A percentile compares a stretch with the other conserved stretches of the same genome.
phyloP scores from a whole-genome alignment of 2,329 filamentous ascomycete genomes.

The Cordyceps cicadae region DNA sequence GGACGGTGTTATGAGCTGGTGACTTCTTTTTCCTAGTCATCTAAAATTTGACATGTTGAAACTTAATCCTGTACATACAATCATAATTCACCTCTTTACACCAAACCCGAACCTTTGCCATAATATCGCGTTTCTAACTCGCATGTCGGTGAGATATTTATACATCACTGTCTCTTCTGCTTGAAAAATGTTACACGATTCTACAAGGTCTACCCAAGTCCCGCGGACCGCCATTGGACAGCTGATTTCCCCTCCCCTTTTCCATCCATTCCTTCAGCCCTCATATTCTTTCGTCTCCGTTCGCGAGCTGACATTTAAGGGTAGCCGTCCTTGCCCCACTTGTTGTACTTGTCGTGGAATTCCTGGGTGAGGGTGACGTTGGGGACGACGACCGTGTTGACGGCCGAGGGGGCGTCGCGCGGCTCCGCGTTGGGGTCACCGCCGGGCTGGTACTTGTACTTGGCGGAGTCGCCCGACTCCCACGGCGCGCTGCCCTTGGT shows the following conservation, averaged over 20 bases:
- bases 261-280: background rate
- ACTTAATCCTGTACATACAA: constrained; percentile 1
- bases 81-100: background rate
- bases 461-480: constrained; percentile 61
- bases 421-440: constrained; percentile 68
- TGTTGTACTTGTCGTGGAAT: constrained; percentile 97
- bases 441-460: constrained; percentile 75
- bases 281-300: too few species aligned
- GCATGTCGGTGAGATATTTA: background rate
- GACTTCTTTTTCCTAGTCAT: background rate
- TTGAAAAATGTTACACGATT: constrained; percentile 5
- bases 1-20: constrained; percentile 6
- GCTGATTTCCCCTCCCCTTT: background rate
- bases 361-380: constrained; percentile 88
- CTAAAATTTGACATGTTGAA: constrained; percentile 2
- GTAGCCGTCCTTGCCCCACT: constrained; percentile 98
- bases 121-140: background rate
- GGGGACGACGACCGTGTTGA: constrained; percentile 91
- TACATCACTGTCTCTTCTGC: background rate
- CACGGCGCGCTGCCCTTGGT: constrained; percentile 79
- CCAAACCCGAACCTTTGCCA: background rate
- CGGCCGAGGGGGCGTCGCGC: constrained; percentile 85
- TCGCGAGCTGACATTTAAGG: constrained; percentile 31
- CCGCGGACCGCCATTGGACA: background rate
- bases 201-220: background rate